phyloP scores from a whole-genome alignment of 2,329 filamentous ascomycete genomes.

The Pseudohalonectria lignicola region DNA sequence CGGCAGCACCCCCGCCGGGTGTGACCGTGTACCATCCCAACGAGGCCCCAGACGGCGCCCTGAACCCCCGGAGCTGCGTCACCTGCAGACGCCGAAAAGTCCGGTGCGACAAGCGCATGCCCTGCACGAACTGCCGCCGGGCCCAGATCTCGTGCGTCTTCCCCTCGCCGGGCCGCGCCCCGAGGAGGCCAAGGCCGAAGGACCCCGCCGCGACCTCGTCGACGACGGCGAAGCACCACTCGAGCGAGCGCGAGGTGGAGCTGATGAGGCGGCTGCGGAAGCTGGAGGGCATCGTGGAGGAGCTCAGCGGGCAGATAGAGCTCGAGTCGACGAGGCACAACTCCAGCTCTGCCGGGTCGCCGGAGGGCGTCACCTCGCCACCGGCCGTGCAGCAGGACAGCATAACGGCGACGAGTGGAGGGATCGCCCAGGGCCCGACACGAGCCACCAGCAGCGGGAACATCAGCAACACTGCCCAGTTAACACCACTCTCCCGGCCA shows the following conservation, averaged over 20 bases:
- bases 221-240: slow-evolving; percentile 35
- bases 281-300: slow-evolving; percentile 65
- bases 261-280: slow-evolving; percentile 61
- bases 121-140: slow-evolving; percentile 53
- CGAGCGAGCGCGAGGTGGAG: slow-evolving; percentile 54
- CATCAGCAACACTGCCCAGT: no score
- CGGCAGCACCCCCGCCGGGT: slow-evolving; percentile 12
- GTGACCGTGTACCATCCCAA: slow-evolving; percentile 16
- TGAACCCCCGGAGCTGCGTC: slow-evolving; percentile 12
- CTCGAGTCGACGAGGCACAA: slow-evolving; percentile 31
- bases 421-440: no score
- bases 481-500: no score
- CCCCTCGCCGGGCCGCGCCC: slow-evolving; percentile 62
- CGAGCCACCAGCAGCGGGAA: no score
- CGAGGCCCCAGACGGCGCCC: slow-evolving; percentile 10
- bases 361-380: slow-evolving; percentile 20
- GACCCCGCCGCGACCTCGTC: slow-evolving; percentile 34
- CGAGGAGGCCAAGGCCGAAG: slow-evolving; percentile 53
- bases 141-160: slow-evolving; percentile 64
- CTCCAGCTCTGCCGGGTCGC: slow-evolving; percentile 23
- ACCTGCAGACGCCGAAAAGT: slow-evolving; percentile 10
- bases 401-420: no score
- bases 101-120: slow-evolving; percentile 41
- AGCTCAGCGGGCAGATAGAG: slow-evolving; percentile 54
- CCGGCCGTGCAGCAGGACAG: no score